Evolutionary conservation across 345 rosid genomes (phyloP).

Genomic region (Citrus trifoliata): DNA sequence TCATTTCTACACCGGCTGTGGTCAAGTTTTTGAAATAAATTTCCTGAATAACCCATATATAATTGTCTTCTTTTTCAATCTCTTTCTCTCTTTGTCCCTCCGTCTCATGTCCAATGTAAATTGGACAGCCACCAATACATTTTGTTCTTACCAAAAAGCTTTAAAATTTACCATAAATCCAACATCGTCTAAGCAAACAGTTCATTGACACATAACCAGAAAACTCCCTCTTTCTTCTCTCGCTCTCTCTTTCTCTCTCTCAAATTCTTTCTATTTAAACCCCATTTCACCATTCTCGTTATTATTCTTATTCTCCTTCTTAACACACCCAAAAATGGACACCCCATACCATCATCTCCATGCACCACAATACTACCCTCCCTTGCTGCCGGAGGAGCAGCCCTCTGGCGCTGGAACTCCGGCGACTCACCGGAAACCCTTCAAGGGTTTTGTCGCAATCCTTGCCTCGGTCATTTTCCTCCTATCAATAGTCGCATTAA

Average conservation of each 20-base stretch:
- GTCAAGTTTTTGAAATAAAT: not conserved
- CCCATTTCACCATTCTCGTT: not conserved
- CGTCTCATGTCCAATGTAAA: not conserved
- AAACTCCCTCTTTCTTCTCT: not conserved
- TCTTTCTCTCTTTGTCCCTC: no score
- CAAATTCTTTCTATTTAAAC: not conserved
- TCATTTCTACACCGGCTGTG: not conserved
- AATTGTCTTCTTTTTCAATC: no score
- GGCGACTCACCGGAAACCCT: conserved; percentile 21
- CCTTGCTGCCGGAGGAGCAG: conserved; percentile 31
- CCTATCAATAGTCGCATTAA: conserved; percentile 35
- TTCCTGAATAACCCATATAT: not conserved
- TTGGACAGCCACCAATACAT: conserved; percentile 16
- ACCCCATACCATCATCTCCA: conserved; percentile 7
- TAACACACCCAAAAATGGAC: conserved; percentile 17
- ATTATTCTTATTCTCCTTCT: not conserved
- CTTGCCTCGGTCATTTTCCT: conserved; percentile 37
- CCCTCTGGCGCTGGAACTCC: conserved; percentile 10
- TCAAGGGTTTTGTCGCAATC: conserved; percentile 28
- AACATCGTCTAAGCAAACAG: not conserved
- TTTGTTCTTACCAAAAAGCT: not conserved
- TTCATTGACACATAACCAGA: not conserved
- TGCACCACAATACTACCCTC: conserved; percentile 22
- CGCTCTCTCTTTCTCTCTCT: not conserved
- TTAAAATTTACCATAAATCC: not conserved